Base-by-base conservation (phyloP, 257 asterid species). In the Salvia miltiorrhiza region DNA sequence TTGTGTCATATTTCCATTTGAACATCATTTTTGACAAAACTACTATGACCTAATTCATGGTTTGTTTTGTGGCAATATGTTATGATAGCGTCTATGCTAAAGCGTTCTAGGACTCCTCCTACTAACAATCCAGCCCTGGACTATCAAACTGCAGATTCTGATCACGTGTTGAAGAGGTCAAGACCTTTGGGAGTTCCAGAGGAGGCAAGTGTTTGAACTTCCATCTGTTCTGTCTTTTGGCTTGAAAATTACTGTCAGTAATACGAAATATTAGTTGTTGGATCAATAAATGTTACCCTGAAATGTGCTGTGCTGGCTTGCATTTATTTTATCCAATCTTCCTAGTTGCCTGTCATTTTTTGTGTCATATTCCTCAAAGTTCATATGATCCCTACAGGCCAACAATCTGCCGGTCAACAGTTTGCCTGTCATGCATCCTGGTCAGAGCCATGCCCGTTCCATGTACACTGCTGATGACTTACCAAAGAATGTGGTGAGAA, bases 31-130 rank as follows among this genome's bases (percentile, higher is more conserved):
- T 67, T 75, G 49, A 75, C 20, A 13, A 20, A 53, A 39, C 72
- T 72, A 58, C 55, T 39, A 49, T 69, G 8, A 50, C 74, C 71
- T 61, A 56, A 60, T 56, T 55, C 60, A 45, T 54, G 67, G 14
- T 78, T 67, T 52, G 63, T 73, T 74, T 78, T 72, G 14, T 63
- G 71, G 67, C 63, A 50, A 63, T 70, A 58, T 80, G 45, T 75
- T 72, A 35, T 55, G 73, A 65, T 75, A 86, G 89, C 41, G 26
- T 75, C 78, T 35, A 72, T 78, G 81, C 75, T 77, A 74, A 86
- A 86, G 85, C 82, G 75, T 60, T 82, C 88, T 56, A 84, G 83
- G 82, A 81, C 79, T 76, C 83, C 86, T 65, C 77, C 86, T 53
- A 64, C 84, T 78, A 78, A 80, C 74, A 79, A 64, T 84, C 81